These are phyloP conservation scores for Eimeria acervulina DNA, from an alignment of 169 alveolate species.

Conservation along the genomic window DNA sequence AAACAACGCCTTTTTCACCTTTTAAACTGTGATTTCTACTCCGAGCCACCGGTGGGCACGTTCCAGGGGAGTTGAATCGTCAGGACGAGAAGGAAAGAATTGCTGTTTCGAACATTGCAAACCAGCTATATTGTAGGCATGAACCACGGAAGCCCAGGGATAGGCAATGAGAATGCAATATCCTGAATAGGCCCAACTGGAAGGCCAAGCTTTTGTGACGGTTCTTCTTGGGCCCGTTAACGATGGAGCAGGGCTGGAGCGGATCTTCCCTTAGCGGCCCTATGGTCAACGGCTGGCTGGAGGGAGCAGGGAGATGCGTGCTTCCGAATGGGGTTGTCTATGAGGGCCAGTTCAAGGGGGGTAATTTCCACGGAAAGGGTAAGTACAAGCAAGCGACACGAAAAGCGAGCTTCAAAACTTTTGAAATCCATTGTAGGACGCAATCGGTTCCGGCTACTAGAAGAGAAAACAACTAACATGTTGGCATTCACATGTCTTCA, in stretches of 20 bases:
- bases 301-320: slow-evolving; percentile 90
- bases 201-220: not conserved
- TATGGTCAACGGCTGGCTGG: slow-evolving; percentile 88
- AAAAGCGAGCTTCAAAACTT: not conserved
- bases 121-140: not conserved
- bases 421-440: not conserved
- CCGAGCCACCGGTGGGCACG: not conserved
- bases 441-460: not conserved
- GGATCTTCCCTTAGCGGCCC: slow-evolving; percentile 72
- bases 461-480: not conserved
- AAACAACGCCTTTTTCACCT: not conserved
- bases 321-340: slow-evolving; percentile 91
- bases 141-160: not conserved
- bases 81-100: not conserved
- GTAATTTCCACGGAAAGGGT: slow-evolving; percentile 86
- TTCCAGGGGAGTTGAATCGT: not conserved
- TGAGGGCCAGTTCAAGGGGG: slow-evolving; percentile 92
- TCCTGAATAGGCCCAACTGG: not conserved
- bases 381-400: not conserved
- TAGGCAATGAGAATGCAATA: too few relatives aligned
- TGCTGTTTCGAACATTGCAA: not conserved
- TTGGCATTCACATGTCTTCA: not conserved
- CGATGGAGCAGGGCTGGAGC: slow-evolving; percentile 69
- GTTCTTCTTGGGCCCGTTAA: not conserved
- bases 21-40: not conserved